phyloP scores from a whole-genome alignment of 768 basidiomycete species.

The Saitozyma sp. region DNA sequence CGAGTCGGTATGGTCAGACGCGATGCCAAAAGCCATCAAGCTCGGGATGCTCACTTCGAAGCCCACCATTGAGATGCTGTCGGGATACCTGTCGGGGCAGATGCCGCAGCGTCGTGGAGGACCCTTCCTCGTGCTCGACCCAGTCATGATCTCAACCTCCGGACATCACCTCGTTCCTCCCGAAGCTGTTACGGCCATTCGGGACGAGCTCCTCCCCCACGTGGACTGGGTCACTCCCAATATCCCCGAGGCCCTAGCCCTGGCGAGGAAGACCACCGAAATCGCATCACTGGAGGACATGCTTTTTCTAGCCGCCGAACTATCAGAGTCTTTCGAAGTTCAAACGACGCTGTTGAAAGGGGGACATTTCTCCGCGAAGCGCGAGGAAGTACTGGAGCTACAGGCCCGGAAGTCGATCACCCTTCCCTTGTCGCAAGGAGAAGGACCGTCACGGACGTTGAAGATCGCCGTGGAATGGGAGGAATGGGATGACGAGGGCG shows the following conservation, averaged over 20 bases:
- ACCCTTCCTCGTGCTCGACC: slow-evolving; percentile 75
- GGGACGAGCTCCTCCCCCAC: slow-evolving; percentile 68
- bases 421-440: too few species aligned
- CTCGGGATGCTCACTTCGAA: slow-evolving; percentile 83
- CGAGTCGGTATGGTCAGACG: slow-evolving; percentile 68
- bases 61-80: slow-evolving; percentile 53
- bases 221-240: slow-evolving; percentile 80
- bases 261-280: slow-evolving; percentile 49
- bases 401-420: slow-evolving; percentile 4
- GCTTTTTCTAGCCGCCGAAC: slow-evolving; percentile 55
- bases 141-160: slow-evolving; percentile 87
- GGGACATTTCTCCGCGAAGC: slow-evolving; percentile 65
- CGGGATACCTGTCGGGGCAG: not conserved
- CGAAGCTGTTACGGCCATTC: slow-evolving; percentile 65
- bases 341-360: slow-evolving; percentile 77
- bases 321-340: slow-evolving; percentile 57
- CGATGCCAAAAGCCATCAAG: slow-evolving; percentile 72
- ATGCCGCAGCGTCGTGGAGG: slow-evolving; percentile 51
- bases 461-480: slow-evolving; percentile 22
- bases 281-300: slow-evolving; percentile 60
- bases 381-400: slow-evolving; percentile 57
- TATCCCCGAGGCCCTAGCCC: slow-evolving; percentile 71
- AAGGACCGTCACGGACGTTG: too few species aligned
- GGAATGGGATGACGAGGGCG: slow-evolving; percentile 37
- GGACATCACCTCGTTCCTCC: slow-evolving; percentile 74